Evolutionary conservation across 345 rosid species (phyloP).

Genomic region (Diplotaxis tenuifolia): DNA sequence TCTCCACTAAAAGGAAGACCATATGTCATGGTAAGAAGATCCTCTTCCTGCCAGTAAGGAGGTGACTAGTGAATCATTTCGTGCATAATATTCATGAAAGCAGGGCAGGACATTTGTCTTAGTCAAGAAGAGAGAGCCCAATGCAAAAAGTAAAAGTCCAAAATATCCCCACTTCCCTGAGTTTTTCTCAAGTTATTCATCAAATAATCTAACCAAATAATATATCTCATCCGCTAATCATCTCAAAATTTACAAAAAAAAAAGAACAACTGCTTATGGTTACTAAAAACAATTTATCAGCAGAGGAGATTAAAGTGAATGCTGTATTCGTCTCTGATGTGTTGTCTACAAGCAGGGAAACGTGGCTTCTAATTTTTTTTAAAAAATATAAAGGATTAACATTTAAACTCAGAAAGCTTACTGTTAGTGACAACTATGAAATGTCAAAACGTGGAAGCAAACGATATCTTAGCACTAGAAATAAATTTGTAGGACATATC

Average conservation of each 20-base stretch:
- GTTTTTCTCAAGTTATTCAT: no score
- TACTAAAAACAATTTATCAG: no score
- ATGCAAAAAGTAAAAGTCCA: background rate
- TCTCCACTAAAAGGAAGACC: constrained; percentile 79
- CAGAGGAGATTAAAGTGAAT: background rate
- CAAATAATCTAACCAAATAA: no score
- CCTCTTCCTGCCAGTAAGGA: constrained; percentile 72
- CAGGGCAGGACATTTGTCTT: background rate
- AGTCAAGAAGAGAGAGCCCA: background rate
- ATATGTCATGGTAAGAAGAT: constrained; percentile 80
- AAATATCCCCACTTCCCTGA: no score
- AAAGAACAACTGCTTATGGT: no score
- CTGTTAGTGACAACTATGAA: background rate
- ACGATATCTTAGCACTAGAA: background rate
- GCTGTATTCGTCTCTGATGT: background rate
- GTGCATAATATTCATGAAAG: background rate
- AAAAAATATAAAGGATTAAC: constrained; percentile 1
- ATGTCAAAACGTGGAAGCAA: constrained; percentile 7
- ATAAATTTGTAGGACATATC: background rate
- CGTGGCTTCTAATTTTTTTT: constrained; percentile 22
- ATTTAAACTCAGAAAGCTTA: constrained; percentile 15
- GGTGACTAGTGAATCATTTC: constrained; percentile 4
- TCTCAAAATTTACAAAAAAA: no score
- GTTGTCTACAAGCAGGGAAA: constrained; percentile 12
- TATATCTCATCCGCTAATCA: no score